Evolutionary conservation across 495 filamentous ascomycete species (phyloP).

Genomic region (Daldinia vernicosa): DNA sequence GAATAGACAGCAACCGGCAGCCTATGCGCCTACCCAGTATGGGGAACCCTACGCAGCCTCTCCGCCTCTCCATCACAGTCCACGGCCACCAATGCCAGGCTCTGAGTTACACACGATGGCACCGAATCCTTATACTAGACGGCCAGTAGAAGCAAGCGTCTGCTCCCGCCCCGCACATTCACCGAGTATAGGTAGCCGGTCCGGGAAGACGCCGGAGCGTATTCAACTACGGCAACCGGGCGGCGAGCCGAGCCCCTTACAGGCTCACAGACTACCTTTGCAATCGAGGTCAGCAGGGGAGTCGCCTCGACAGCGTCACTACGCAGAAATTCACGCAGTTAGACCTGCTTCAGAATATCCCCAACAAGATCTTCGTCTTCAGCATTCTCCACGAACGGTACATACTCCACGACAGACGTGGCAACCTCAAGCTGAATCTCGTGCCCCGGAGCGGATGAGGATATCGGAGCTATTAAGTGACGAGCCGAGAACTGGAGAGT

Average conservation of each 20-base stretch:
- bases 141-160: slow-evolving; percentile 43
- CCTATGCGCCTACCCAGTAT: slow-evolving; percentile 30
- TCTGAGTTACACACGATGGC: slow-evolving; percentile 46
- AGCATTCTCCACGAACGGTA: slow-evolving; percentile 28
- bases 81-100: slow-evolving; percentile 44
- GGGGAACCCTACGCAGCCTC: slow-evolving; percentile 38
- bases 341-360: slow-evolving; percentile 33
- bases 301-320: slow-evolving; percentile 26
- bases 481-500: slow-evolving; percentile 41
- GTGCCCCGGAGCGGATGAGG: slow-evolving; percentile 52
- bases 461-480: slow-evolving; percentile 56
- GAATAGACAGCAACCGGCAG: slow-evolving; percentile 34
- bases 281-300: slow-evolving; percentile 27
- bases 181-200: slow-evolving; percentile 49
- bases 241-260: slow-evolving; percentile 28
- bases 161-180: slow-evolving; percentile 50
- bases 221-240: slow-evolving; percentile 28
- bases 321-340: slow-evolving; percentile 27
- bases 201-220: slow-evolving; percentile 48
- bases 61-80: slow-evolving; percentile 35
- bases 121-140: slow-evolving; percentile 37
- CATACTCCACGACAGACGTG: slow-evolving; percentile 32
- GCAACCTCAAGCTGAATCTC: slow-evolving; percentile 37
- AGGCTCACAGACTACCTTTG: slow-evolving; percentile 22
- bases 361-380: slow-evolving; percentile 29